Evolutionary conservation across 371 early-diverging fungal genomes (phyloP).

Genomic region (Circinella umbellata): DNA sequence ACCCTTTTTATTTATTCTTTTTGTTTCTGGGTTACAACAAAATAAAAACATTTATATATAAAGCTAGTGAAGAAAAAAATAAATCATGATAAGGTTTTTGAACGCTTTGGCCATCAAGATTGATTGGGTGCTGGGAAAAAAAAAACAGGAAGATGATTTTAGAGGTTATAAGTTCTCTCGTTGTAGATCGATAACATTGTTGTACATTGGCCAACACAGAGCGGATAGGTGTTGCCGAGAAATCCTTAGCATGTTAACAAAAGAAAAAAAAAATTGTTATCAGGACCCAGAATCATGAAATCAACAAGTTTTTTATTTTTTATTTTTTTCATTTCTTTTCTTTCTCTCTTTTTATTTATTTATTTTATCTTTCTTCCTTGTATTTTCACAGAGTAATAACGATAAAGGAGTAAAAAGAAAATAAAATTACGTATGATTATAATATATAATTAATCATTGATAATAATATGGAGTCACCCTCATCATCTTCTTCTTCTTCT

Average conservation of each 20-base stretch:
- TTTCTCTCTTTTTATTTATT: slow-evolving; percentile 4
- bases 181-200: slow-evolving; percentile 6
- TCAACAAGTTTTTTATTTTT: background rate
- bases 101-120: slow-evolving; percentile 7
- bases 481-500: background rate
- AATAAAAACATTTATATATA: background rate
- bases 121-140: slow-evolving; percentile 1
- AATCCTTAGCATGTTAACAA: background rate
- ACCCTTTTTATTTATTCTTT: background rate
- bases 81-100: background rate
- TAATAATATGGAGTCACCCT: background rate
- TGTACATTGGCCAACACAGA: background rate
- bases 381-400: background rate
- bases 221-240: background rate
- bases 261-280: background rate
- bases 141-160: background rate
- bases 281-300: slow-evolving; percentile 2
- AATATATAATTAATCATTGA: background rate
- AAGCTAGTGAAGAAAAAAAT: background rate
- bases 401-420: too few relatives aligned
- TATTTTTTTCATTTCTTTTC: slow-evolving; percentile 9
- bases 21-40: background rate
- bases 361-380: slow-evolving; percentile 1
- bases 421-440: background rate
- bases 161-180: background rate